phyloP scores from a whole-genome alignment of 2,329 filamentous ascomycete genomes.

The Pseudocercospora fuligena region DNA sequence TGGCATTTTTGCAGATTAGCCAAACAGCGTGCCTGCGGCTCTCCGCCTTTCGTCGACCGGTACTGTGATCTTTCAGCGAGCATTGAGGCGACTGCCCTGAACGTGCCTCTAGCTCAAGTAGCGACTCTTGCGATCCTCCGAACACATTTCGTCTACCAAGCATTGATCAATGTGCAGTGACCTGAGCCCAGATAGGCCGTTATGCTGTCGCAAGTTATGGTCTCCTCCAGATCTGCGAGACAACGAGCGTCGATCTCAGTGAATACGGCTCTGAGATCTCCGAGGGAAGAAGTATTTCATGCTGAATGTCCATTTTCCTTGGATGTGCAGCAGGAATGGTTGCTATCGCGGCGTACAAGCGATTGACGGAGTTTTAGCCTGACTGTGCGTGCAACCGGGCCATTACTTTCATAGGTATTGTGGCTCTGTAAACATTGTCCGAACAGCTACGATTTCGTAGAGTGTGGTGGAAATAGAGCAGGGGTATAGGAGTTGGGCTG shows the following conservation, averaged over 20 bases:
- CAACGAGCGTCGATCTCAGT: no score
- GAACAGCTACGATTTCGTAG: not conserved
- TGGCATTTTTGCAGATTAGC: not conserved
- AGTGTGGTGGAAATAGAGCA: not conserved
- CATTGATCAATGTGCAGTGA: not conserved
- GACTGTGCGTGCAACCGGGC: no score
- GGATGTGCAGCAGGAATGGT: not conserved
- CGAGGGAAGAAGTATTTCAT: not conserved
- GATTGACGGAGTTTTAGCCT: no score
- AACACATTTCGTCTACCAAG: not conserved
- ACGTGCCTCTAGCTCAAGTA: not conserved
- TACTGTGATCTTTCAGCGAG: not conserved
- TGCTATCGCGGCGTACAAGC: not conserved
- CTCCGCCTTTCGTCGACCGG: not conserved
- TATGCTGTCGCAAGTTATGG: no score
- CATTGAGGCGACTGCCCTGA: not conserved
- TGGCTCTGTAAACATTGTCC: no score
- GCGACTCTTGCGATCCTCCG: not conserved
- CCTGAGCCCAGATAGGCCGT: not conserved
- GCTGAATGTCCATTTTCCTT: not conserved
- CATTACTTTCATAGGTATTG: no score
- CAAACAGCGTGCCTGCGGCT: not conserved
- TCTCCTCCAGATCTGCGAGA: no score
- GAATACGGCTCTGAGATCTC: not conserved
- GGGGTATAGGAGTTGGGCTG: not conserved